Conservation (phyloP, 202 grass and related monocot species). For the Panicum hallii region DNA sequence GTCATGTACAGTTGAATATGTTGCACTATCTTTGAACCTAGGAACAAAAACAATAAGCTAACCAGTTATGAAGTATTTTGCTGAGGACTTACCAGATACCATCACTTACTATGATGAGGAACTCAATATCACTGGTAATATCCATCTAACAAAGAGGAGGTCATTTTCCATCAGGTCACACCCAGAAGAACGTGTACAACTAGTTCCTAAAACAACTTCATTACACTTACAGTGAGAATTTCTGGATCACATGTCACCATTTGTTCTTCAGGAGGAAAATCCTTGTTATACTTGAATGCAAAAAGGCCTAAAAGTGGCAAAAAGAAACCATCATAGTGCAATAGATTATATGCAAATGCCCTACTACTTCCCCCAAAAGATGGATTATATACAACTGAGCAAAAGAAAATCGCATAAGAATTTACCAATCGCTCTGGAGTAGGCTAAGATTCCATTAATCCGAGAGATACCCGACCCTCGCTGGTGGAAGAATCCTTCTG, state of each 20-base stretch:
- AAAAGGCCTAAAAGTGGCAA: conserved; percentile 38
- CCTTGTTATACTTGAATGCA: conserved; percentile 10
- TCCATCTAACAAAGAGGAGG: conserved; percentile 39
- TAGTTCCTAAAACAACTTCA: background rate
- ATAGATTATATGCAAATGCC: background rate
- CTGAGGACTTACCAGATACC: conserved; percentile 55
- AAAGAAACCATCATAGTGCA: background rate
- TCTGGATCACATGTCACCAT: conserved; percentile 39
- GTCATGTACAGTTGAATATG: background rate
- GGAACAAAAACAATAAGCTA: conserved; percentile 10
- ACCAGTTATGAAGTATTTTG: background rate
- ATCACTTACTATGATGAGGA: conserved; percentile 57
- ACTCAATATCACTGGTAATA: conserved; percentile 48
- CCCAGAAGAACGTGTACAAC: background rate
- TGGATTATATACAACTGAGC: conserved; percentile 11
- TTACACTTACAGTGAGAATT: conserved; percentile 3
- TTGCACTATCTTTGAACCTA: conserved; percentile 2
- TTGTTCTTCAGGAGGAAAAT: background rate
- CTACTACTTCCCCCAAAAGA: background rate
- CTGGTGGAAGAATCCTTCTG: too few species aligned
- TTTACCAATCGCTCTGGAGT: conserved; percentile 48
- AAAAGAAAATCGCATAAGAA: conserved; percentile 36
- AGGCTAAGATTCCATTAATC: conserved; percentile 5
- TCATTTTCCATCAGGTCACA: conserved; percentile 15
- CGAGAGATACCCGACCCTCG: background rate